Conservation (phyloP, 306 rosid genomes). For the Spatholobus suberectus region DNA sequence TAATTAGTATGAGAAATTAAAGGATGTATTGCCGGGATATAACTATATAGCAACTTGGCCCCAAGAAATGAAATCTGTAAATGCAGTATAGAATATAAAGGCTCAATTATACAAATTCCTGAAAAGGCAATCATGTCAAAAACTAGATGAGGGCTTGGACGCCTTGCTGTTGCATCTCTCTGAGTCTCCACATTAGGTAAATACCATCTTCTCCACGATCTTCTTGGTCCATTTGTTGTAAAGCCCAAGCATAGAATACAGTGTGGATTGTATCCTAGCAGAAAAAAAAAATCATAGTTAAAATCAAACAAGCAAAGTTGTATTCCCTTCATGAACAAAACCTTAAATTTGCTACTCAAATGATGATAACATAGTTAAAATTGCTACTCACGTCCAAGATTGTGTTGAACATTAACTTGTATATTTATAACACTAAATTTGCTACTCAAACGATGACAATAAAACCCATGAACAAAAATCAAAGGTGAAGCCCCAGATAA, state of each 20-base stretch:
- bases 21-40: constrained; percentile 6
- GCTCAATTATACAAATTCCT: constrained; percentile 49
- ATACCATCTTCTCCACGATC: constrained; percentile 72
- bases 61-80: constrained; percentile 8
- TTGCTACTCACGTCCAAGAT: neutral
- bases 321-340: constrained; percentile 11
- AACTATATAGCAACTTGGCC: constrained; percentile 7
- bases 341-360: too few species aligned
- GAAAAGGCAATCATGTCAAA: neutral
- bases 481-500: neutral
- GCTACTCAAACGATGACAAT: neutral
- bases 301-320: constrained; percentile 1
- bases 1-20: neutral
- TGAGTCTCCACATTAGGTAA: constrained; percentile 82
- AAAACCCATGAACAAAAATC: neutral
- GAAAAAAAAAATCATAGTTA: neutral
- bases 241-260: constrained; percentile 79
- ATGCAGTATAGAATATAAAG: neutral
- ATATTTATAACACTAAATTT: neutral
- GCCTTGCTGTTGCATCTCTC: constrained; percentile 88
- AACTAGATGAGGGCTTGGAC: constrained; percentile 74
- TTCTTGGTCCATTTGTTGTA: constrained; percentile 82
- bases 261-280: constrained; percentile 87
- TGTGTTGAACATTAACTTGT: neutral
- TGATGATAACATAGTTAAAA: too few species aligned